Conservation (phyloP, 2,329 filamentous ascomycete genomes). For the Pseudocercospora fijiensis region DNA sequence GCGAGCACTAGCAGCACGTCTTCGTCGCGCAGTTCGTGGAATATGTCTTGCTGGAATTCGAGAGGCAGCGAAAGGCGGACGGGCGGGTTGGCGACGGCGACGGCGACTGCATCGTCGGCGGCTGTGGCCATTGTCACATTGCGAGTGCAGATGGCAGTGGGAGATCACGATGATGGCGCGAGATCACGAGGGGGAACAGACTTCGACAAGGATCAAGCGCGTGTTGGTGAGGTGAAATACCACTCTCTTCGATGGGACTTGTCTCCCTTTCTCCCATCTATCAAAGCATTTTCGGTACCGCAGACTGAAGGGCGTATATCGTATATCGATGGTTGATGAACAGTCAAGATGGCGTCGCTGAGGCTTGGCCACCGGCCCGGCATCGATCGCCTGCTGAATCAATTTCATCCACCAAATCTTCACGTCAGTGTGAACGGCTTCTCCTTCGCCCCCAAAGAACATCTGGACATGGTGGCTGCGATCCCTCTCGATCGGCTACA, state of each 20-base stretch:
- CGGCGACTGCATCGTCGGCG: conserved; percentile 10
- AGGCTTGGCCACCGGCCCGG: no score
- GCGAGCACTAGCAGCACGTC: conserved; percentile 94
- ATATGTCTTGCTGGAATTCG: conserved; percentile 92
- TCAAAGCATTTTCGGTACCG: no score
- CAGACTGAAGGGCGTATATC: no score
- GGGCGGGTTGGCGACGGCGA: conserved; percentile 43
- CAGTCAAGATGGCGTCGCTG: no score
- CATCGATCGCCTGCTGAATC: no score
- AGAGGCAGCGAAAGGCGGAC: conserved; percentile 80
- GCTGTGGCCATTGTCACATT: conserved; percentile 1
- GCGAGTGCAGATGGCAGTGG: background rate
- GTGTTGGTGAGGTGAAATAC: background rate
- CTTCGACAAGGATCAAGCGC: background rate
- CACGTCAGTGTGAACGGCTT: conserved; percentile 54
- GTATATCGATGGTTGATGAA: no score
- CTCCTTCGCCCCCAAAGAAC: conserved; percentile 44
- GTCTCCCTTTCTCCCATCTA: no score
- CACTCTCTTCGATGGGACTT: no score
- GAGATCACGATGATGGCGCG: background rate
- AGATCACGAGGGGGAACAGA: background rate
- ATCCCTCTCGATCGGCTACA: conserved; percentile 47
- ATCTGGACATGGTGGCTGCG: conserved; percentile 45
- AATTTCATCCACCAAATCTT: conserved; percentile 39
- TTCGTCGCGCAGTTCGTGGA: conserved; percentile 82